phyloP scores from a whole-genome alignment of 371 early-diverging fungal genomes.

The Rhizopus stolonifer region DNA sequence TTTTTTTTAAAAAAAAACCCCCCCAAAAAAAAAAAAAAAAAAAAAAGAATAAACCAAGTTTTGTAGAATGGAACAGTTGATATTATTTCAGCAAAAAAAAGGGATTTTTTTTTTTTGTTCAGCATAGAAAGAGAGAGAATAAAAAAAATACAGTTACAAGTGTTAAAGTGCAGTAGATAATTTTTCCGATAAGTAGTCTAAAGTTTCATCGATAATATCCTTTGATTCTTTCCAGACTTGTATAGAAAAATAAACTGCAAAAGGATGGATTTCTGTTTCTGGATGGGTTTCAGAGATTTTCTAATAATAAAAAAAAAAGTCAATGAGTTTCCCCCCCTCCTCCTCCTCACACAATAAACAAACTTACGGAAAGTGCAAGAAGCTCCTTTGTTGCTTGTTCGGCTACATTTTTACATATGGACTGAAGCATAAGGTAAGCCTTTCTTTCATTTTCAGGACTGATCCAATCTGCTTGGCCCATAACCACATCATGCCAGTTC shows the following conservation, averaged over 20 bases:
- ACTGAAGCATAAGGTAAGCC: conserved; percentile 38
- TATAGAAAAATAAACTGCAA: conserved; percentile 23
- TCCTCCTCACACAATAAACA: background rate
- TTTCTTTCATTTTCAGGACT: conserved; percentile 51
- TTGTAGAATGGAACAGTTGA: too few relatives aligned
- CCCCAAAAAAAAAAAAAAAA: too few relatives aligned
- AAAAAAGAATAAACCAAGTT: too few relatives aligned
- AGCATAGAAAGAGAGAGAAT: too few relatives aligned
- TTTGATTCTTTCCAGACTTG: conserved; percentile 24
- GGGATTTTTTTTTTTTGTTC: too few relatives aligned
- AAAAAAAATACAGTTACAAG: too few relatives aligned
- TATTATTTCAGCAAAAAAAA: too few relatives aligned
- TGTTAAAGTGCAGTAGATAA: background rate
- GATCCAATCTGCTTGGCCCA: conserved; percentile 54
- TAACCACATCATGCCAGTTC: conserved; percentile 57
- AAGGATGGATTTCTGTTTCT: conserved; percentile 21
- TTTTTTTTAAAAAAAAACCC: too few relatives aligned
- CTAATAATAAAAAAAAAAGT: background rate
- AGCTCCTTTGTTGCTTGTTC: conserved; percentile 19
- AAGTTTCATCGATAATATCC: conserved; percentile 14
- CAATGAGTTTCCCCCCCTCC: background rate
- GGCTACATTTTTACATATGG: conserved; percentile 24
- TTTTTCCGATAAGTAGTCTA: conserved; percentile 15
- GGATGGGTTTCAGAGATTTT: conserved; percentile 14
- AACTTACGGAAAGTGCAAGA: conserved; percentile 19